phyloP scores from a whole-genome alignment of 306 rosid species.

The Luffa acutangula region DNA sequence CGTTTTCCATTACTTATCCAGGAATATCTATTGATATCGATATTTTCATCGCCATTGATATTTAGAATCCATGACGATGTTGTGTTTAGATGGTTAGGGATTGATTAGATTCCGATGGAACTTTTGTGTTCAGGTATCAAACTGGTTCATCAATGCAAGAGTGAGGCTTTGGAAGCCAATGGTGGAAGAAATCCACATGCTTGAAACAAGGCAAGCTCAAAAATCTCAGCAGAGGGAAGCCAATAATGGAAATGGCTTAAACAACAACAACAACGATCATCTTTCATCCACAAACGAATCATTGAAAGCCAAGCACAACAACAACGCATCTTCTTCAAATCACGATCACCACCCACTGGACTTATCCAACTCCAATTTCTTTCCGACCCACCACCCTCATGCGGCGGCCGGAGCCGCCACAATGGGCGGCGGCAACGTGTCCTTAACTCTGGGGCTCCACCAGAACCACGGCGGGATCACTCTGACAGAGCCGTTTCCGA shows the following conservation, averaged over 20 bases:
- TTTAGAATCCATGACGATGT: background rate
- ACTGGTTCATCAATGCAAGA: conserved; percentile 94
- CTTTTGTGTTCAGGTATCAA: conserved; percentile 48
- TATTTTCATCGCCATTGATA: background rate
- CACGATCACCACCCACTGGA: conserved; percentile 10
- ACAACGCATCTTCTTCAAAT: conserved; percentile 17
- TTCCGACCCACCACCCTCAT: conserved; percentile 34
- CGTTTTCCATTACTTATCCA: too few species aligned
- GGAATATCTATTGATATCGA: too few species aligned
- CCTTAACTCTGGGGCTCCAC: conserved; percentile 79
- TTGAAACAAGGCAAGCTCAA: conserved; percentile 64
- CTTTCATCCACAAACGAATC: conserved; percentile 29
- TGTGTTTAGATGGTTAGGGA: background rate
- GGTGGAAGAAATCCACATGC: conserved; percentile 90
- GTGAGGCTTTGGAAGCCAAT: conserved; percentile 96
- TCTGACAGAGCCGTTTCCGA: conserved; percentile 58
- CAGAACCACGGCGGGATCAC: conserved; percentile 55
- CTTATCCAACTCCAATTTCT: conserved; percentile 23
- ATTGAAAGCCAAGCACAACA: conserved; percentile 16
- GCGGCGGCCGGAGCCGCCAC: conserved; percentile 34
- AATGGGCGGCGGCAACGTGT: conserved; percentile 43
- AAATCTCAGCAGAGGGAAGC: conserved; percentile 36
- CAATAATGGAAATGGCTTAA: conserved; percentile 16
- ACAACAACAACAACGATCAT: conserved; percentile 17
- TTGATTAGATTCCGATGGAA: background rate